These are phyloP conservation scores for Populus ilicifolia DNA, from an alignment of 345 rosid genomes.

Conservation along the genomic window DNA sequence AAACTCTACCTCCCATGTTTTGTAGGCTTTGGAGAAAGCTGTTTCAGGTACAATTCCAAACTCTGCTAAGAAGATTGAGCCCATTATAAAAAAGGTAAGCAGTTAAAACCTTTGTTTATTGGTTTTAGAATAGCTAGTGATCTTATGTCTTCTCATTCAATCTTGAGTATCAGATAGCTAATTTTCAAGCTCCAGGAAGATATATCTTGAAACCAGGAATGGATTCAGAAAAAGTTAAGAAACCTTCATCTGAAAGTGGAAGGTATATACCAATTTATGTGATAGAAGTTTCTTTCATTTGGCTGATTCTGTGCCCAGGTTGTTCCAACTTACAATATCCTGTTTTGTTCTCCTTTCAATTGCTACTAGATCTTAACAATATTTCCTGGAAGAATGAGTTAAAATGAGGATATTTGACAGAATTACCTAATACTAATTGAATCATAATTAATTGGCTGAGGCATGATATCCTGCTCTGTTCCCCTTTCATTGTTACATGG, in stretches of 20 bases:
- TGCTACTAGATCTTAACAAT: constrained; percentile 2
- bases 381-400: neutral
- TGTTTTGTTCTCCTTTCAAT: constrained; percentile 2
- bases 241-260: constrained; percentile 59
- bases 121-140: constrained; percentile 14
- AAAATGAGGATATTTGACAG: neutral
- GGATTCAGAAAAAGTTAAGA: constrained; percentile 60
- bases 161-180: constrained; percentile 67
- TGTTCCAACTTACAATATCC: neutral
- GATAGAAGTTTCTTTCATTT: constrained; percentile 9
- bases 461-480: neutral
- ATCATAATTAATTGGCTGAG: neutral
- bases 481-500: no score
- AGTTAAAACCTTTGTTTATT: constrained; percentile 23
- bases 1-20: constrained; percentile 14
- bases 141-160: constrained; percentile 27
- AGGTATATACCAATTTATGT: constrained; percentile 45
- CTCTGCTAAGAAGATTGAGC: constrained; percentile 61
- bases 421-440: no score
- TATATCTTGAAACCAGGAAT: constrained; percentile 68
- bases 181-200: constrained; percentile 70
- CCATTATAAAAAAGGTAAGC: constrained; percentile 65
- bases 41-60: constrained; percentile 59
- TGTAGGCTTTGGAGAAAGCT: constrained; percentile 81
- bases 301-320: constrained; percentile 1